These are phyloP conservation scores for Phytopythium montanum DNA, from an alignment of 352 stramenopile species.

Conservation along the genomic window DNA sequence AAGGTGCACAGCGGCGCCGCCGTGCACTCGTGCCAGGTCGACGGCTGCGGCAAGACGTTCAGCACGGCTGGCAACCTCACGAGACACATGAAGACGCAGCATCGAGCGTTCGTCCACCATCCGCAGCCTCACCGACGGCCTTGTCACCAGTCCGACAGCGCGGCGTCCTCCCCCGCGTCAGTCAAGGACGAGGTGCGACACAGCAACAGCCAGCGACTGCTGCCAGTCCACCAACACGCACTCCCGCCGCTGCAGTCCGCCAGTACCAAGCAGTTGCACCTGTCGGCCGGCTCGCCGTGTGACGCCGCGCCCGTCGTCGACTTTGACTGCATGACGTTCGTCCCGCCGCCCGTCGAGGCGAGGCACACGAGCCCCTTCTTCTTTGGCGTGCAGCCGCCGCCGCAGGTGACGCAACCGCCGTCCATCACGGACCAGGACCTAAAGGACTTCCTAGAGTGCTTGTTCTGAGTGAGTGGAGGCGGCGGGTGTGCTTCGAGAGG, in stretches of 20 bases:
- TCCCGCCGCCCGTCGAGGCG: slow-evolving; percentile 22
- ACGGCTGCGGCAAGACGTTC: slow-evolving; percentile 53
- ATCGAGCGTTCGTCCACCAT: slow-evolving; percentile 22
- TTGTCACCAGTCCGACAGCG: slow-evolving; percentile 3
- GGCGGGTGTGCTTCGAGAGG: background rate
- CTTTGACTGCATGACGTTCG: slow-evolving; percentile 36
- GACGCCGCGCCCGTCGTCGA: slow-evolving; percentile 31
- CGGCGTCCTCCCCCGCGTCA: background rate
- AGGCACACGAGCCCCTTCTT: slow-evolving; percentile 25
- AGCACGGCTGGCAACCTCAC: slow-evolving; percentile 61
- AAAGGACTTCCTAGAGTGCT: slow-evolving; percentile 38
- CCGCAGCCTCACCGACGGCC: slow-evolving; percentile 14
- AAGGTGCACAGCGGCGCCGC: slow-evolving; percentile 52
- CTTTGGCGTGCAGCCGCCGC: slow-evolving; percentile 11
- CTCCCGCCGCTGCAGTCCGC: slow-evolving; percentile 9
- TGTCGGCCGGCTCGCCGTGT: slow-evolving; percentile 20
- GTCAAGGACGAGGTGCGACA: slow-evolving; percentile 1
- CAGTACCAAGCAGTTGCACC: slow-evolving; percentile 13
- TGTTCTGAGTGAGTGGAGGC: slow-evolving; percentile 33
- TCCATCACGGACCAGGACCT: slow-evolving; percentile 34
- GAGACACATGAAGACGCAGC: slow-evolving; percentile 60
- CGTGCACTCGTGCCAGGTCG: slow-evolving; percentile 48
- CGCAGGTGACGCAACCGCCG: slow-evolving; percentile 8
- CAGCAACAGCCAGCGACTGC: background rate
- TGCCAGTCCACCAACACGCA: background rate